These are phyloP conservation scores for Phoma sp. DNA, from an alignment of 2,329 filamentous ascomycete species.

Conservation along the genomic window DNA sequence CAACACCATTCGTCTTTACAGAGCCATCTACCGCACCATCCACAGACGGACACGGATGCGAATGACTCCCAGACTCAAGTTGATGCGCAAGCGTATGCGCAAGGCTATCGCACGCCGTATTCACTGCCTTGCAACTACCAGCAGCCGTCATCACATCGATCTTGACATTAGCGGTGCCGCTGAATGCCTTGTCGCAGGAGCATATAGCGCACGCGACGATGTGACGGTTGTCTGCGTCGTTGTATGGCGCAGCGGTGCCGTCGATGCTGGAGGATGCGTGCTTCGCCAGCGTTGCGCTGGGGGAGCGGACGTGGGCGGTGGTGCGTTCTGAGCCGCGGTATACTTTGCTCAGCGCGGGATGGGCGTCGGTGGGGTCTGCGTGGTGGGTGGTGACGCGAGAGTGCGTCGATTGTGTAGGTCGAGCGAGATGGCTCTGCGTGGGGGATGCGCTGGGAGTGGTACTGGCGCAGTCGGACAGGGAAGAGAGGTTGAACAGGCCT, in stretches of 20 bases:
- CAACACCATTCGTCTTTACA: no score
- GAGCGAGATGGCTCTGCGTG: neutral
- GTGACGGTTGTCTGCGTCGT: neutral
- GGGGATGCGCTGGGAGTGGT: neutral
- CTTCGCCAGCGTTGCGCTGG: neutral
- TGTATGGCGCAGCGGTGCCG: neutral
- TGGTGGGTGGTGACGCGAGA: neutral
- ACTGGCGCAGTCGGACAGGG: neutral
- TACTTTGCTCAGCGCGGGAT: slow-evolving; percentile 3
- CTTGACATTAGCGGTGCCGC: no score
- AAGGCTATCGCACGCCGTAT: neutral
- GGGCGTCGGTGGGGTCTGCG: neutral
- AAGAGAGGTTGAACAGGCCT: slow-evolving; percentile 6
- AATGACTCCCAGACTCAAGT: neutral
- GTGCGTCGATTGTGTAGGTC: neutral
- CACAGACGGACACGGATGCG: neutral
- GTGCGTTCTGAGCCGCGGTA: slow-evolving; percentile 5
- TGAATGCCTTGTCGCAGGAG: no score
- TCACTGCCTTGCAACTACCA: no score
- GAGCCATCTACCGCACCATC: neutral
- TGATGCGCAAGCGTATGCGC: slow-evolving; percentile 10
- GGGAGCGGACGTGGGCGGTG: neutral
- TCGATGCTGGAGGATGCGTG: neutral
- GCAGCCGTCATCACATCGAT: no score
- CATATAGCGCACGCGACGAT: neutral